Base-by-base conservation (phyloP, 805 yeast genomes). In the Metschnikowia hibisci region DNA sequence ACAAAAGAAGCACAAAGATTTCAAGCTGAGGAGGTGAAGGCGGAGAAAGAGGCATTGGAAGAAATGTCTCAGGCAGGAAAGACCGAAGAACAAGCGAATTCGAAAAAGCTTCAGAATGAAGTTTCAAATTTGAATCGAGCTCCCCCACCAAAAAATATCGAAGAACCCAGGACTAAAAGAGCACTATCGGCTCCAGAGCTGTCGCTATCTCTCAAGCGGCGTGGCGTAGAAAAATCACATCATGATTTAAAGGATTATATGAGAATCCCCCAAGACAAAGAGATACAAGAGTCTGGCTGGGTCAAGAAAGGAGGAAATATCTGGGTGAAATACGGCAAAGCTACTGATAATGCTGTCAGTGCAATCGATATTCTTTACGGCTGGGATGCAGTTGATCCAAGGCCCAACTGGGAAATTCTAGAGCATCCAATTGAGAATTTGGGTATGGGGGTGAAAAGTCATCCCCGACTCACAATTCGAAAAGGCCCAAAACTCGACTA, bases 291-390 rank as follows among this genome's bases (percentile, higher is more conserved):
- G 4, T 53, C 54, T 18, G 79, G 74, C 11, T 81, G 86, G 86
- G 61, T 49, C 14, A 56, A 64, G 20, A 68, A 67, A 42, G 56
- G 66, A 4, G 52, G 67, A 50, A 84, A 84, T 7, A 54, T 84
- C 11, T 84, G 89, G 90, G 67, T 77, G 25, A 76, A 77, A 48
- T 67, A 67, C 39, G 87, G 80, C 4, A 44, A 55, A 4, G 69
- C 61, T 30, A 53, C 57, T 23, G 60, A 60, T 20, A 51, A 57
- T 9, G 67, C 80, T 1, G 60, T 83, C 6, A 75, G 80, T 6
- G 86, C 74, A 2, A 53, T 88, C 10, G 87, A 85, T 49, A 71
- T 87, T 1, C 63, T 90, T 28, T 89, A 80, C 65, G 95, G 95
- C 1, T 57, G 60, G 2, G 87, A 81, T 50, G 82, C 86, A 1